Conservation (phyloP, 2,329 filamentous ascomycete genomes). For the Cladosporium sp. region DNA sequence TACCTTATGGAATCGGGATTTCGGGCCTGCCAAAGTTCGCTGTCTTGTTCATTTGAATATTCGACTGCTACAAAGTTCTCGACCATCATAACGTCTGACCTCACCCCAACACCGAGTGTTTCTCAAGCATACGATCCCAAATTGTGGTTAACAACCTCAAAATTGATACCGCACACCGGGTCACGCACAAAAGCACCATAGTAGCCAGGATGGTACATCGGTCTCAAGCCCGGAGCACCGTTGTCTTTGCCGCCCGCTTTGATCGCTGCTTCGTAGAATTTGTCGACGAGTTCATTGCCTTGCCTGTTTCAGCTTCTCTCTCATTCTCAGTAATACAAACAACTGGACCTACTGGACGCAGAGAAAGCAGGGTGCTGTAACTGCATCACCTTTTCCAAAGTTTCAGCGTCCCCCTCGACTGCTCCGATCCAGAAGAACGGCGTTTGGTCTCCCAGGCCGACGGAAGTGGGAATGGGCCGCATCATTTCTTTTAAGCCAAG, state of each 20-base stretch:
- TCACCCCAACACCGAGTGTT: too few species aligned
- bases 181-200: constrained; percentile 14
- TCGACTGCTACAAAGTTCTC: too few species aligned
- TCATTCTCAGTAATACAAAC: too few species aligned
- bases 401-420: constrained; percentile 3
- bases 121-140: not conserved
- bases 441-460: constrained; percentile 11
- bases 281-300: constrained; percentile 11
- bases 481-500: constrained; percentile 11
- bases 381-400: constrained; percentile 4
- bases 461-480: constrained; percentile 9
- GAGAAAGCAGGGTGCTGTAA: constrained; percentile 11
- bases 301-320: too few species aligned
- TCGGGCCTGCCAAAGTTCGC: too few species aligned
- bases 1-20: too few species aligned
- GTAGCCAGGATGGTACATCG: constrained; percentile 13
- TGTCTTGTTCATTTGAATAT: too few species aligned
- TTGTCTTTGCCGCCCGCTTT: constrained; percentile 14
- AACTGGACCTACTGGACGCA: not conserved
- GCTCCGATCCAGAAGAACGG: constrained; percentile 12
- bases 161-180: constrained; percentile 13
- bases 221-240: constrained; percentile 11
- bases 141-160: constrained; percentile 10
- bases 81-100: too few species aligned
- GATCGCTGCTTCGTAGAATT: constrained; percentile 12